phyloP scores from a whole-genome alignment of 2,329 filamentous ascomycete species.

The Penicillium psychrosexuale region DNA sequence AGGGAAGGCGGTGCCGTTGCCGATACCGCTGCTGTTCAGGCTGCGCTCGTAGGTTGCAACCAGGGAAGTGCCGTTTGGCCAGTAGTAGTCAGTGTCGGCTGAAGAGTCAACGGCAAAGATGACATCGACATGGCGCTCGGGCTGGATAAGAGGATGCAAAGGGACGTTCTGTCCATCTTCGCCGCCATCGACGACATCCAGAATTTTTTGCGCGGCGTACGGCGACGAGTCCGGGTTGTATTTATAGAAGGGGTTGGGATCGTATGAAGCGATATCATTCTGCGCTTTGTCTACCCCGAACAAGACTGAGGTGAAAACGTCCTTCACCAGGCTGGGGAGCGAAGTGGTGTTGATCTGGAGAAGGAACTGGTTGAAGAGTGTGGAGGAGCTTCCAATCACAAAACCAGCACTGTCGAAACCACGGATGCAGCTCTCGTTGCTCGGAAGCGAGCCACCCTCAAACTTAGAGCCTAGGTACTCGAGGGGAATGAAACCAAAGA shows the following conservation, averaged over 20 bases:
- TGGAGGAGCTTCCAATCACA: constrained; percentile 80
- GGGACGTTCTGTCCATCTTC: constrained; percentile 77
- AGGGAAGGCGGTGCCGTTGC: constrained; percentile 70
- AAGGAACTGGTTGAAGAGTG: constrained; percentile 78
- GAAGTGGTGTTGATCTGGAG: constrained; percentile 59
- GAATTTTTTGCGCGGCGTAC: constrained; percentile 51
- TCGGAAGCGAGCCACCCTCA: constrained; percentile 56
- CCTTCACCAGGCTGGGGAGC: constrained; percentile 51
- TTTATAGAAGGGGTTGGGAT: constrained; percentile 71
- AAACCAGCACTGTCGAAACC: constrained; percentile 83
- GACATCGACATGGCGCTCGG: constrained; percentile 68
- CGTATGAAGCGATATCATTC: constrained; percentile 71
- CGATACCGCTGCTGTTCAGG: constrained; percentile 51
- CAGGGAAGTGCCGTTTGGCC: constrained; percentile 74
- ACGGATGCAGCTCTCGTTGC: constrained; percentile 61
- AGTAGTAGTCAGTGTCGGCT: constrained; percentile 65
- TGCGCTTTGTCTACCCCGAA: constrained; percentile 54
- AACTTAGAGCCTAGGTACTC: constrained; percentile 73
- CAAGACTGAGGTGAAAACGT: constrained; percentile 54
- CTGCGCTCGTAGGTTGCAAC: constrained; percentile 71
- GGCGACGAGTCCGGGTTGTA: constrained; percentile 61
- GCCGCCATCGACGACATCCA: constrained; percentile 76
- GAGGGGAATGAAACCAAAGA: constrained; percentile 68
- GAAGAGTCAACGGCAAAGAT: constrained; percentile 79
- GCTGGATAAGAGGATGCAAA: constrained; percentile 72